Evolutionary conservation across 768 basidiomycete genomes (phyloP).

Genomic region (Collybiopsis luxurians): DNA sequence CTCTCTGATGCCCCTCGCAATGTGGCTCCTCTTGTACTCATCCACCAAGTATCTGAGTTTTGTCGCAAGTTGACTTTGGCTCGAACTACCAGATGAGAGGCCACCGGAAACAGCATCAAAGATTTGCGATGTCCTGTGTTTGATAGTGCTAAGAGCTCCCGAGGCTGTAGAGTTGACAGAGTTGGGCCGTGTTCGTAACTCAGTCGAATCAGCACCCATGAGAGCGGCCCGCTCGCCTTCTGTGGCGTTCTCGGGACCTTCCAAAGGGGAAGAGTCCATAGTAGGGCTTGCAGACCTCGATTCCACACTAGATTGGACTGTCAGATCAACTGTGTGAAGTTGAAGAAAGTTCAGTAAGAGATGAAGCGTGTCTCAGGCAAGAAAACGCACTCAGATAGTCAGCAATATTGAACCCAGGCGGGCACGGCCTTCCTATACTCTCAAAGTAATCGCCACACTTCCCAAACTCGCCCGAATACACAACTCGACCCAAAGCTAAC

Average conservation of each 20-base stretch:
- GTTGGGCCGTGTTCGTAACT: conserved; percentile 45
- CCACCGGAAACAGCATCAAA: conserved; percentile 48
- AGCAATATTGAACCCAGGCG: conserved; percentile 94
- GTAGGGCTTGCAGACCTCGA: conserved; percentile 40
- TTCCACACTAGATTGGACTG: conserved; percentile 53
- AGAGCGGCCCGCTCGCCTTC: conserved; percentile 68
- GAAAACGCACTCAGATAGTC: conserved; percentile 83
- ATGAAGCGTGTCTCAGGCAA: conserved; percentile 23
- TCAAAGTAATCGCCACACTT: conserved; percentile 82
- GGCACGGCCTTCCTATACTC: conserved; percentile 78
- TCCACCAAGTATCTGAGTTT: conserved; percentile 72
- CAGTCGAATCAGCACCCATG: conserved; percentile 13
- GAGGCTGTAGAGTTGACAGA: conserved; percentile 31
- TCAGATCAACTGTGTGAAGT: conserved; percentile 58
- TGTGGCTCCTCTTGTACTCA: conserved; percentile 63
- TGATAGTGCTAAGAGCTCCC: conserved; percentile 45
- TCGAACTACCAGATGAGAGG: conserved; percentile 22
- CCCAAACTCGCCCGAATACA: conserved; percentile 78
- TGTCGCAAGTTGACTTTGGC: conserved; percentile 41
- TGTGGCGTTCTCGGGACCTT: conserved; percentile 41
- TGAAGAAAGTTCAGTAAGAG: conserved; percentile 3
- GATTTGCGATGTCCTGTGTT: conserved; percentile 71
- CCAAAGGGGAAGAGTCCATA: conserved; percentile 34
- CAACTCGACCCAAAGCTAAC: conserved; percentile 77
- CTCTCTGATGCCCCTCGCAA: conserved; percentile 56